phyloP scores from a whole-genome alignment of 2,329 filamentous ascomycete species.

The Cadophora sp. region DNA sequence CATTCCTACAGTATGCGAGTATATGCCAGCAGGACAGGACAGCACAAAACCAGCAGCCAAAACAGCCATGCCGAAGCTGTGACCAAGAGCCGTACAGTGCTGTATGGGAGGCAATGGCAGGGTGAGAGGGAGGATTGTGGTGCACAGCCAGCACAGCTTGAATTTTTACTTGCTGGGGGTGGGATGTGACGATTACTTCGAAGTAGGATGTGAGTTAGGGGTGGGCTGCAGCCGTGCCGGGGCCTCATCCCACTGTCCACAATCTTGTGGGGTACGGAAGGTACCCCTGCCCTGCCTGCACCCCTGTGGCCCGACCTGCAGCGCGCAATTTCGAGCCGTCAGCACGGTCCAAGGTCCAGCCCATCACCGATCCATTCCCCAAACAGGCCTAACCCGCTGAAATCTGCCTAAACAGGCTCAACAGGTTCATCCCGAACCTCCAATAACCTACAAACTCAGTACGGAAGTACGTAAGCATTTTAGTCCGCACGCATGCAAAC shows the following conservation, averaged over 20 bases:
- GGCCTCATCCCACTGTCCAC: background rate
- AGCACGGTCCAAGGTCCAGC: background rate
- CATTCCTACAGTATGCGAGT: background rate
- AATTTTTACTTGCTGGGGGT: background rate
- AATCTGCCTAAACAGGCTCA: constrained; percentile 12
- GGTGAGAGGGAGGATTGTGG: background rate
- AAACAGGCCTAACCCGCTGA: constrained; percentile 12
- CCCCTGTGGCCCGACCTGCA: background rate
- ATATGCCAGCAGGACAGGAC: background rate
- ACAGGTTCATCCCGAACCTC: background rate
- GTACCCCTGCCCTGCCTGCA: background rate
- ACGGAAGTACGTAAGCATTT: no score
- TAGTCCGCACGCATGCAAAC: background rate
- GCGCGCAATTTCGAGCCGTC: background rate
- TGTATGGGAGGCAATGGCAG: background rate
- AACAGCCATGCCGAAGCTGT: background rate
- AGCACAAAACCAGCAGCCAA: background rate
- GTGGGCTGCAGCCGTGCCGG: background rate
- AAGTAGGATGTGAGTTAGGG: background rate
- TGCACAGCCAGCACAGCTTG: background rate
- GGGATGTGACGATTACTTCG: background rate
- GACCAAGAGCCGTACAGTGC: background rate
- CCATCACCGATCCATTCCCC: background rate
- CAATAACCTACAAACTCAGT: background rate
- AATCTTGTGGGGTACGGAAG: background rate